Evolutionary conservation across 1,139 yeast genomes (phyloP), one percentile per base, ranked within the genome.

Genomic region (Yamadazyma pseudoaaseri): DNA sequence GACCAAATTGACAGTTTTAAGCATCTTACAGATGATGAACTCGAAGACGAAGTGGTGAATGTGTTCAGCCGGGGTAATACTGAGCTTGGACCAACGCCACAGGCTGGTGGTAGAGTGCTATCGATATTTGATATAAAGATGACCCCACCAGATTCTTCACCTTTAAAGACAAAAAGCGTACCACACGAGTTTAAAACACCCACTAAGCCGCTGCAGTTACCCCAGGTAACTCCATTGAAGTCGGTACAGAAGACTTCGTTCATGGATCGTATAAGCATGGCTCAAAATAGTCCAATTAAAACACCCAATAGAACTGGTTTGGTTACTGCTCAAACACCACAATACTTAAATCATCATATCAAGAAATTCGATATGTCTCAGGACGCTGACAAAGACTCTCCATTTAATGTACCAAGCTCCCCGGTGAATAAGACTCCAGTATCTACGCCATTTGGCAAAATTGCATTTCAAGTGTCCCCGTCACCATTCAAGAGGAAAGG

Each of bases 81-180:
- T 1, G 81, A 76, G 41, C 52, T 82, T 12, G 90, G 90, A 0
- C 92, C 92, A 0, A 83, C 92, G 0, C 92, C 92, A 0, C 90
- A 82, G 43, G 69, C 83, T 7, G 70, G 79, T 39, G 92, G 92
- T 0, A 70, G 79, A 26, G 85, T 82, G 0, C 50, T 81, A 28
- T 80, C 89, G 8, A 65, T 83, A 9, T 80, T 83, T 47, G 89
- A 82, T 43, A 60, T 73, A 27, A 53, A 56, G 27, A 36, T 69
- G 38, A 64, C 74, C 1, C 76, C 78, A 1, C 74, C 75, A 3
- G 70, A 66, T 27, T 65, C 73, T 3, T 65, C 73, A 0, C 75
- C 76, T 1, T 48, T 66, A 36, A 61, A 52, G 33, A 30, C 29
- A 16, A 51, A 43, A 31, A 16, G 15, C 10, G 16, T 17, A 5